Conservation (phyloP, 163 green algal species). For the Coccomyxa subellipsoidea region DNA sequence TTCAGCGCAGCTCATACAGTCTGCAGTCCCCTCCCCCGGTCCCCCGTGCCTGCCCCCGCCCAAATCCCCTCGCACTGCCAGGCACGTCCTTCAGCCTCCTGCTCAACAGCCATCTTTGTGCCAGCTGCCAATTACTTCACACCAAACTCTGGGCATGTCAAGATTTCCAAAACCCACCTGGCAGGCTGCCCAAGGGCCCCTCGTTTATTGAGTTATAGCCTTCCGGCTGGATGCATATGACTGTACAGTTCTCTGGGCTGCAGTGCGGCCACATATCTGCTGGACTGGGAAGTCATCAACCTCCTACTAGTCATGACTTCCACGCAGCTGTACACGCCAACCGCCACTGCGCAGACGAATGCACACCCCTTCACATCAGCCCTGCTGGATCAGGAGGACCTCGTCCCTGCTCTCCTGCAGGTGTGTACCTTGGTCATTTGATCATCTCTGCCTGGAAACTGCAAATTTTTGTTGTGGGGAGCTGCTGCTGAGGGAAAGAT, state of each 20-base stretch:
- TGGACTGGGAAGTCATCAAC: slow-evolving; percentile 64
- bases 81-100: background rate
- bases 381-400: slow-evolving; percentile 40
- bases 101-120: background rate
- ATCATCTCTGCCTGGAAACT: background rate
- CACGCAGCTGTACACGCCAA: slow-evolving; percentile 65
- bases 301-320: slow-evolving; percentile 58
- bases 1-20: background rate
- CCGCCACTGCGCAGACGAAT: slow-evolving; percentile 22
- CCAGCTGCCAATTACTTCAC: too few relatives aligned
- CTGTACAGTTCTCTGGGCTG: background rate
- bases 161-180: too few relatives aligned
- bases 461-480: too few relatives aligned
- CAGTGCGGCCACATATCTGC: slow-evolving; percentile 48
- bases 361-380: slow-evolving; percentile 57
- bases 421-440: background rate
- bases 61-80: background rate
- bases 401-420: slow-evolving; percentile 29
- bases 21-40: background rate
- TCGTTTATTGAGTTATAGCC: too few relatives aligned
- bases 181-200: too few relatives aligned
- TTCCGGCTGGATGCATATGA: too few relatives aligned
- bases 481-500: too few relatives aligned
- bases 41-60: background rate
- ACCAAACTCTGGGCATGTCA: too few relatives aligned